Evolutionary conservation across 2,329 filamentous ascomycete genomes (phyloP).

Genomic region (Hypoxylon sp.): DNA sequence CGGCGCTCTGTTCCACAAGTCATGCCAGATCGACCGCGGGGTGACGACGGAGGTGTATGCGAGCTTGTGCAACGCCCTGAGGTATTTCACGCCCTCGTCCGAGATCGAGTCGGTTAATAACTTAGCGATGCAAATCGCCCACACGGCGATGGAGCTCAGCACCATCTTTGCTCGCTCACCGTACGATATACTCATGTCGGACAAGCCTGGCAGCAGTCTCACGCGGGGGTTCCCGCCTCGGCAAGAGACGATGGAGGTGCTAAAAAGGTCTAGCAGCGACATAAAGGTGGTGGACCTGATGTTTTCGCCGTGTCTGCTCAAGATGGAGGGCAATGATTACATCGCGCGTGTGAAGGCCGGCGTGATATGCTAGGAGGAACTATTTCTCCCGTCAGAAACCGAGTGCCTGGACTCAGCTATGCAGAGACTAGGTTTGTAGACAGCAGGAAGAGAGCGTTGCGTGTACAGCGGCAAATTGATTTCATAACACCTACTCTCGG

Average conservation of each 20-base stretch:
- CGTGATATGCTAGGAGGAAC: slow-evolving; percentile 39
- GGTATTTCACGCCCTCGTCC: slow-evolving; percentile 27
- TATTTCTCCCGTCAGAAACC: too few relatives aligned
- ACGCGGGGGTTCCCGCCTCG: slow-evolving; percentile 38
- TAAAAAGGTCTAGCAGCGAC: slow-evolving; percentile 6
- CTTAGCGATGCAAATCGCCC: slow-evolving; percentile 37
- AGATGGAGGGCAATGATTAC: slow-evolving; percentile 38
- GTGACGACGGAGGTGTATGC: slow-evolving; percentile 24
- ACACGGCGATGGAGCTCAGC: slow-evolving; percentile 34
- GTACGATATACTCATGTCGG: slow-evolving; percentile 39
- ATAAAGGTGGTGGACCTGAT: slow-evolving; percentile 40
- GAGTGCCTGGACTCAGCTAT: too few relatives aligned
- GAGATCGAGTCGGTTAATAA: slow-evolving; percentile 21
- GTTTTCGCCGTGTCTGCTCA: slow-evolving; percentile 42
- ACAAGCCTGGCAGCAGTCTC: slow-evolving; percentile 37
- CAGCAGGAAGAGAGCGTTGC: too few relatives aligned
- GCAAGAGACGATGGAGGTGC: slow-evolving; percentile 37
- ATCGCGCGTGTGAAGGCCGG: slow-evolving; percentile 42
- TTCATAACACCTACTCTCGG: too few relatives aligned
- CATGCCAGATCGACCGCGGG: slow-evolving; percentile 28
- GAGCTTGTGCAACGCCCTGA: slow-evolving; percentile 34
- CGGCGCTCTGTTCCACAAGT: slow-evolving; percentile 31
- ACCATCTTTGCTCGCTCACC: slow-evolving; percentile 32
- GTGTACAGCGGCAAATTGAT: too few relatives aligned
- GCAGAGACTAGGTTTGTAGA: too few relatives aligned